These are phyloP conservation scores for Trichoderma sp. DNA, from an alignment of 2,329 filamentous ascomycete genomes.

Conservation along the genomic window DNA sequence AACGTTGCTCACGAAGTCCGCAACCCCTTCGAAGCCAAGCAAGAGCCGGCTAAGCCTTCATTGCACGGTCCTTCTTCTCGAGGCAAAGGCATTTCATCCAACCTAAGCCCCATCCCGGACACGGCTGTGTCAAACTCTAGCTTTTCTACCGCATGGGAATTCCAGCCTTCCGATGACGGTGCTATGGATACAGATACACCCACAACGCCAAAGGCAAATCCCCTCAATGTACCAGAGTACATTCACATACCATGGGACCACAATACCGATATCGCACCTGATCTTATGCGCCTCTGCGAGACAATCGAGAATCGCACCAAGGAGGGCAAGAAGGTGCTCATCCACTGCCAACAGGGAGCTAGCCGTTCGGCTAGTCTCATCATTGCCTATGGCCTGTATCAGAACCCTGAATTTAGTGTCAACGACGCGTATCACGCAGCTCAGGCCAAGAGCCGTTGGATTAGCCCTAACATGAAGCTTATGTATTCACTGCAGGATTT, in stretches of 20 bases:
- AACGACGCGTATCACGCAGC: constrained; percentile 83
- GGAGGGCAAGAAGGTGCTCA: constrained; percentile 74
- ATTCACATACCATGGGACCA: constrained; percentile 88
- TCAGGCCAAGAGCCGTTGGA: constrained; percentile 81
- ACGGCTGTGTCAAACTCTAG: constrained; percentile 60
- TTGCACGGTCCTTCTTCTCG: constrained; percentile 12
- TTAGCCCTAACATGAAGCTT: constrained; percentile 88
- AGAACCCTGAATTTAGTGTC: constrained; percentile 72
- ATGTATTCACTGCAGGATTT: constrained; percentile 90
- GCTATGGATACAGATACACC: constrained; percentile 50
- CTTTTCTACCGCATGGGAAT: constrained; percentile 63
- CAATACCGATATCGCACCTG: constrained; percentile 80
- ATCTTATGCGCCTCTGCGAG: constrained; percentile 74
- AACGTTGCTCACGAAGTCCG: constrained; percentile 82
- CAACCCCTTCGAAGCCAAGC: constrained; percentile 65
- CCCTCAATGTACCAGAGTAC: constrained; percentile 68
- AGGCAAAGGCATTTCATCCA: constrained; percentile 5
- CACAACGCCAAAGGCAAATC: constrained; percentile 55
- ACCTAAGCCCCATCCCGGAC: constrained; percentile 47
- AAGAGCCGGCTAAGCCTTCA: constrained; percentile 27
- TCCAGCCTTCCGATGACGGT: constrained; percentile 43
- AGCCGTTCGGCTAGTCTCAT: constrained; percentile 84
- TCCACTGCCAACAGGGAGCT: constrained; percentile 85
- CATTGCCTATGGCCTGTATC: constrained; percentile 81
- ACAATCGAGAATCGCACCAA: constrained; percentile 71